phyloP scores from a whole-genome alignment of 306 rosid species.

The Datisca glomerata region DNA sequence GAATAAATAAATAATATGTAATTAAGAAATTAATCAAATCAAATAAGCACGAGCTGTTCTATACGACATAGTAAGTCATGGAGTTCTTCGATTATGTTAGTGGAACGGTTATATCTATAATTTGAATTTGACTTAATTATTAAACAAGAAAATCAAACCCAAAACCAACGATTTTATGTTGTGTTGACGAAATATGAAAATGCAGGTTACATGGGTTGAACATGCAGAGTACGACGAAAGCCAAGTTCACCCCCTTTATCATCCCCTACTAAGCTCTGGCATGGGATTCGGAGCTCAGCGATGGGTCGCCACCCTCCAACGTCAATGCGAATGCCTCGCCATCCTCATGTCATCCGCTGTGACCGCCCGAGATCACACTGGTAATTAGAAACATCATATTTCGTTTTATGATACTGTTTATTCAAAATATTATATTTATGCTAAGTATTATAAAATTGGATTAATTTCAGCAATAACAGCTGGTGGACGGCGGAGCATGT shows the following conservation, averaged over 20 bases:
- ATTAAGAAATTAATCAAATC: too few species aligned
- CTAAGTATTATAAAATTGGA: too few species aligned
- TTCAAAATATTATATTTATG: not conserved
- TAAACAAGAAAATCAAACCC: too few species aligned
- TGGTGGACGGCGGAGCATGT: conserved; percentile 77
- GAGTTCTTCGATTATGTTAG: too few species aligned
- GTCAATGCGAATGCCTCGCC: conserved; percentile 87
- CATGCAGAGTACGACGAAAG: conserved; percentile 87
- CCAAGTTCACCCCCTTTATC: conserved; percentile 68
- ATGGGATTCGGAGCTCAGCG: conserved; percentile 87
- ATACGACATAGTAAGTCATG: too few species aligned
- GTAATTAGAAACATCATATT: too few species aligned
- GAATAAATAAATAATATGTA: too few species aligned
- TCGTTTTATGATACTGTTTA: too few species aligned
- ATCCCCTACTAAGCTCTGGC: conserved; percentile 68
- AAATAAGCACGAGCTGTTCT: too few species aligned
- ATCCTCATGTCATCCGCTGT: conserved; percentile 75
- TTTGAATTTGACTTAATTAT: too few species aligned
- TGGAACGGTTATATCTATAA: too few species aligned
- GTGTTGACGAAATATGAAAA: not conserved
- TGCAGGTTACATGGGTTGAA: conserved; percentile 97
- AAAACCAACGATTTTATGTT: too few species aligned
- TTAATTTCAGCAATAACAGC: conserved; percentile 34
- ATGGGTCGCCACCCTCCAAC: conserved; percentile 86
- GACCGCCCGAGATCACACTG: conserved; percentile 57